Evolutionary conservation across 2,329 filamentous ascomycete genomes (phyloP).

Genomic region (Epichloe amarillans): DNA sequence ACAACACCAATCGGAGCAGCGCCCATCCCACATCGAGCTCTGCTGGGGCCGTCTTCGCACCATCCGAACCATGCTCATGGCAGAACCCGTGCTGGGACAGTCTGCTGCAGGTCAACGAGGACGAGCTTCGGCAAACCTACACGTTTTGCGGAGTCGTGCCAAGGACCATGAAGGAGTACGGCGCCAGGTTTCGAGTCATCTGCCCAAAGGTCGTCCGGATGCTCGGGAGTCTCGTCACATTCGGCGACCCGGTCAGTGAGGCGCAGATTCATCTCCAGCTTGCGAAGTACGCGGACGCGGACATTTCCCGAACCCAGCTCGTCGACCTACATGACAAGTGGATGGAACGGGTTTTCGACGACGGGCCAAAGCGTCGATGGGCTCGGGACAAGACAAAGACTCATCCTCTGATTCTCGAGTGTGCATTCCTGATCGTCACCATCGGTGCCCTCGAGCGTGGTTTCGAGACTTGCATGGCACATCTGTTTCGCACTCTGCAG

Average conservation of each 20-base stretch:
- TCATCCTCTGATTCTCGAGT: constrained; percentile 6
- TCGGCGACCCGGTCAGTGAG: neutral
- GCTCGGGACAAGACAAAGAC: neutral
- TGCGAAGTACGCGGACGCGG: neutral
- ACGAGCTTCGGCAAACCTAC: neutral
- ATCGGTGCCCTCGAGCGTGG: neutral
- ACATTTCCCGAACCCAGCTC: neutral
- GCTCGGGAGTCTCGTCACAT: constrained; percentile 9
- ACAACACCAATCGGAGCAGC: neutral
- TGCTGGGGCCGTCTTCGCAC: no score
- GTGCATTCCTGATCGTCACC: constrained; percentile 3
- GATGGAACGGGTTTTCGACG: neutral
- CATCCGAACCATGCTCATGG: neutral
- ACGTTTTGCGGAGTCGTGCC: constrained; percentile 13
- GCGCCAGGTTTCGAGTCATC: constrained; percentile 7
- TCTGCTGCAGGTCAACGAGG: neutral
- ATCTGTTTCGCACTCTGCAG: constrained; percentile 4
- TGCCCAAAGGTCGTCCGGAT: constrained; percentile 7
- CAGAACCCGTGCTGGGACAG: neutral
- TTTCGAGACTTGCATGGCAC: neutral
- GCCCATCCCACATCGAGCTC: no score
- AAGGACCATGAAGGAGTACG: constrained; percentile 9
- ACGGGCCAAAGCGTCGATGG: neutral
- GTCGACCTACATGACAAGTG: neutral
- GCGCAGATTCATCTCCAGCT: neutral